Base-by-base conservation (phyloP, 2,329 filamentous ascomycete genomes). In the Nemania bipapillata region DNA sequence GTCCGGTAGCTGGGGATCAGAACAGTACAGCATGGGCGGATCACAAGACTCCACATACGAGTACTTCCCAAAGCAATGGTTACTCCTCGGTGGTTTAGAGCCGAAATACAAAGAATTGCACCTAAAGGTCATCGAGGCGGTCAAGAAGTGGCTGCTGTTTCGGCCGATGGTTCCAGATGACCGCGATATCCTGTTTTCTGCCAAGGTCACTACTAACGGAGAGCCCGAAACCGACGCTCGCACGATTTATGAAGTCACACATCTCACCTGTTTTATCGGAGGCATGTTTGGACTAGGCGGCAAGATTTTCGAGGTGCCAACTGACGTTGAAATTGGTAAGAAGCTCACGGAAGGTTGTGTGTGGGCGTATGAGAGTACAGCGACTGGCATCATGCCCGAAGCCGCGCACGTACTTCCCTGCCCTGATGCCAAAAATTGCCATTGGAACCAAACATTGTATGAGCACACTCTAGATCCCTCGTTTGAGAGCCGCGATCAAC, bases 51-150 rank as follows among this genome's bases (percentile, higher is more conserved):
- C 89, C n/a, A 86, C 89, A 0, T 92, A 92, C 72, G 90, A 92
- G 70, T 92, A 92, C 75, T 89, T 91, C 72, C 85, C 89, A 65
- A 91, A 91, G 76, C 83, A 94, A 82, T 91, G 91, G 76, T 81
- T 96, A 12, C 86, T 97, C 4, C 86, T 97, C 1, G 92, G 92
- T 65, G 94, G 93, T 0, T 84, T 89, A 1, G 88, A 90, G 70
- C 81, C 85, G 32, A 92, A 93, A 77, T 96, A 96, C 79, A 84
- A 86, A 69, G 86, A 85, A 22, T 86, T 97, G 80, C 93, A 96
- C 77, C 84, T 90, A 66, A 87, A 87, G 65, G 86, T 89, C 3
- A 86, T 90, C 32, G 87, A 90, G 4, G 89, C 89, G 0, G 87
- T 91, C 40, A 91, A 91, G 72, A 85, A 93, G 71, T 86, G 92